Base-by-base conservation (phyloP, 2,329 filamentous ascomycete genomes). In the Paecilomyces fulvus region DNA sequence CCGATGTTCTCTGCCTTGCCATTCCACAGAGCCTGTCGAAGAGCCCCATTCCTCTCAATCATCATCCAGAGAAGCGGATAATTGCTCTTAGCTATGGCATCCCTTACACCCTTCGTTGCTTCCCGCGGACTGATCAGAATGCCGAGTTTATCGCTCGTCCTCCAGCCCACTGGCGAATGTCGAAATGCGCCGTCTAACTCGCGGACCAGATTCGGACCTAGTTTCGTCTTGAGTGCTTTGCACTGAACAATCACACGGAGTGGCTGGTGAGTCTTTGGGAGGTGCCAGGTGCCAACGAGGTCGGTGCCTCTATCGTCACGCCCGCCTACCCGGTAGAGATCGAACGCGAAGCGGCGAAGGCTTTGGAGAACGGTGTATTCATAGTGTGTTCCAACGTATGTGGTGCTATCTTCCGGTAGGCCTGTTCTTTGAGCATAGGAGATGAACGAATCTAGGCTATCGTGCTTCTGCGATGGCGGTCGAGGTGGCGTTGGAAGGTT, bases 101-200 rank as follows among this genome's bases (percentile, higher is more conserved):
- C 85, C 56, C 89, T 77, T 2, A 95, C 84, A 1, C 92, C 92
- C 65, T 84, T 88, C 0, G 91, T 95, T 30, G 90, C 88, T 54
- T 84, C 78, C 59, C 80, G 78, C 60, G 86, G 83, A 3, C 84
- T 81, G 23, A 88, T 86, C 55, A 96, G 72, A 14, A 96, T 66
- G 0, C 84, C 92, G 31, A 96, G 69, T 5, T 88, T 84, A 12
- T 81, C 79, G 1, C 77, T 69, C 0, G 81, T 83, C 54, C 84
- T 78, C 88, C 89, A 95, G 0, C 86, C 87, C 0, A 80, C 75
- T 1, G 90, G 91, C 6, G 89, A 88, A 11, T 84, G 85, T 1
- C 80, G 79, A 65, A 94, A 88, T 0, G 90, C 83, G 3, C 92
- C 92, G 53, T 79, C 76, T 3, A 79, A 62, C 58, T 79, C 77